Percentiles rank a stretch among this genome's conserved stretches.
Conservation (phyloP, 257 asterid genomes). For the Pogostemon cablin region DNA sequence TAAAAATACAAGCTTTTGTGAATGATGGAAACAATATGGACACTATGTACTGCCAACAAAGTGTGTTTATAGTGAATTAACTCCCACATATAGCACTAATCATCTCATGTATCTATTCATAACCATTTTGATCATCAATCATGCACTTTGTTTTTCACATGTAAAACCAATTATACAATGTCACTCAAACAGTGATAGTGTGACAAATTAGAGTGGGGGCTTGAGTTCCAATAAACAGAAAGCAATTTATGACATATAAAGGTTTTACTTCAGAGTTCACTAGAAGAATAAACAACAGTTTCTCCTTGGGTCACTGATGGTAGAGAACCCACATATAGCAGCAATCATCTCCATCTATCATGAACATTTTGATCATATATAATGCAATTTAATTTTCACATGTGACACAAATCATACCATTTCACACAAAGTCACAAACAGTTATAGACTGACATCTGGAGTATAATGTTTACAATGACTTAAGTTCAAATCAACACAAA, state of each 20-base stretch:
- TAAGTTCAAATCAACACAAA: constrained; percentile 25
- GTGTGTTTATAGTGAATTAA: not conserved
- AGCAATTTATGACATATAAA: too few species aligned
- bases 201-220: too few species aligned
- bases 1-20: too few species aligned
- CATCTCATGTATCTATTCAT: constrained; percentile 3
- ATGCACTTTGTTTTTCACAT: constrained; percentile 5
- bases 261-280: too few species aligned
- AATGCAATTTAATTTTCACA: constrained; percentile 9
- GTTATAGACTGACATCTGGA: not conserved
- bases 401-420: not conserved
- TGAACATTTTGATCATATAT: not conserved
- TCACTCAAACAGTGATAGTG: constrained; percentile 1
- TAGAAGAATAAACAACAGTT: too few species aligned
- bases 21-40: too few species aligned
- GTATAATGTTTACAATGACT: constrained; percentile 5
- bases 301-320: too few species aligned
- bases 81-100: not conserved
- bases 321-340: not conserved
- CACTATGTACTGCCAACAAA: too few species aligned
- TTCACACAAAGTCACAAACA: not conserved
- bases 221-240: too few species aligned
- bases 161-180: not conserved
- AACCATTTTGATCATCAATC: not conserved
- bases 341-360: constrained; percentile 3